These are phyloP conservation scores for Leccinellum rugosiceps DNA, from an alignment of 768 basidiomycete genomes.

Conservation along the genomic window DNA sequence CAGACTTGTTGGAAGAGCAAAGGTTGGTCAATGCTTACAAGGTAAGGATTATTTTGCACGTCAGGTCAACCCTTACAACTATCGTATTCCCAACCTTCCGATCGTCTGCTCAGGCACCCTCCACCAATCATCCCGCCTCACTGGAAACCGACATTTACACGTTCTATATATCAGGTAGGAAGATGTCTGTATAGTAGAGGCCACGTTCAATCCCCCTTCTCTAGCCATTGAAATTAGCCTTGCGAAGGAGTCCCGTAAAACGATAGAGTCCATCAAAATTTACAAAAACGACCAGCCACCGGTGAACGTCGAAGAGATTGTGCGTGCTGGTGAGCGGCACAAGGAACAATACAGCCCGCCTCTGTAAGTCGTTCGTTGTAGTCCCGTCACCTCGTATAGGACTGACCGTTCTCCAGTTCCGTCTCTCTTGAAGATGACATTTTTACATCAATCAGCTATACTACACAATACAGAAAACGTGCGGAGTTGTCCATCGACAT, in stretches of 20 bases:
- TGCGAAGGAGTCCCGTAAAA: constrained; percentile 5
- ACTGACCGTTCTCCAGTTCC: neutral
- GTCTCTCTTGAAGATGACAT: neutral
- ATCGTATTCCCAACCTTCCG: too few relatives aligned
- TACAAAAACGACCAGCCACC: neutral
- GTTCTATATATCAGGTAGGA: too few relatives aligned
- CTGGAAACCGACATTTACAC: too few relatives aligned
- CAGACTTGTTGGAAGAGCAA: too few relatives aligned
- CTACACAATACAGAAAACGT: neutral
- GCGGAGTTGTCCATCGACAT: neutral
- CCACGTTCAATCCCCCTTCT: neutral
- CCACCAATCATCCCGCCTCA: too few relatives aligned
- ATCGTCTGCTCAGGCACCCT: too few relatives aligned
- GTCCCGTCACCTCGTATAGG: neutral
- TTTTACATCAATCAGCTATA: neutral
- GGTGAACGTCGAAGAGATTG: neutral
- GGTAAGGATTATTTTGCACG: too few relatives aligned
- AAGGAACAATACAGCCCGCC: neutral
- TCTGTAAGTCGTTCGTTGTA: constrained; percentile 3
- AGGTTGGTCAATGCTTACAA: too few relatives aligned
- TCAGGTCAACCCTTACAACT: too few relatives aligned
- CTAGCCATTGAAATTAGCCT: neutral
- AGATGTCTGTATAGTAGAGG: neutral
- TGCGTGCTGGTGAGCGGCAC: neutral
- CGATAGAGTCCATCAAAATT: constrained; percentile 2